Percentiles rank a stretch among this genome's conserved stretches.
phyloP scores from a whole-genome alignment of 148 eudicot species.

The Chenopodium album region DNA sequence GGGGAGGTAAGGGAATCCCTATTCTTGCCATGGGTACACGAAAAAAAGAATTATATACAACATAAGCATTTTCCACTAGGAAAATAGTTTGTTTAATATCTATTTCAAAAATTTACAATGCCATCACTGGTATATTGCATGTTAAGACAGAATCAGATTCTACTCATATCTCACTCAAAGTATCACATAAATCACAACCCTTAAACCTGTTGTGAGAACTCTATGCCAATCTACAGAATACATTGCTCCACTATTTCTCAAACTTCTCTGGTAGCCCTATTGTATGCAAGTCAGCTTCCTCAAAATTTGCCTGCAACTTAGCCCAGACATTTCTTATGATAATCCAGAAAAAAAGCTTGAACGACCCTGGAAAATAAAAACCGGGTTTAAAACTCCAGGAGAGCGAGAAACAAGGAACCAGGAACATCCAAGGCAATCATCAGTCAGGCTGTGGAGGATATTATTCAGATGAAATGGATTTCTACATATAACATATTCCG shows the following conservation, averaged over 20 bases:
- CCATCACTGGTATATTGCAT: conserved; percentile 13
- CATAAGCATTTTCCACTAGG: background rate
- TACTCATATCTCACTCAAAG: conserved; percentile 12
- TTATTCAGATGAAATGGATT: background rate
- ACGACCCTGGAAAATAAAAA: conserved; percentile 22
- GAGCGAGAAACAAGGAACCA: background rate
- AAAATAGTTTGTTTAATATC: background rate
- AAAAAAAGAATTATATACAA: background rate
- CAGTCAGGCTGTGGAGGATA: background rate
- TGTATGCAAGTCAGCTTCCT: conserved; percentile 17
- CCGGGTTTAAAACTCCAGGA: conserved; percentile 14
- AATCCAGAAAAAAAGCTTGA: conserved; percentile 21
- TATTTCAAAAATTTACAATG: conserved; percentile 5
- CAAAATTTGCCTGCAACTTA: conserved; percentile 16
- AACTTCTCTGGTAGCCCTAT: conserved; percentile 15
- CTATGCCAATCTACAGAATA: background rate
- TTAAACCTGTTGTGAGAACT: conserved; percentile 13
- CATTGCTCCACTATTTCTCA: background rate
- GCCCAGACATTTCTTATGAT: conserved; percentile 16
- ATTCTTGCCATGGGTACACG: background rate
- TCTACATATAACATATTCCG: background rate
- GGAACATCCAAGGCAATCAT: conserved; percentile 6
- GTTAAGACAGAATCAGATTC: conserved; percentile 7
- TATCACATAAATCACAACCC: conserved; percentile 19
- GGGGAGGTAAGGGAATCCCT: background rate